phyloP scores from a whole-genome alignment of 2,329 filamentous ascomycete genomes.

The Aspergillus thermomutatus region DNA sequence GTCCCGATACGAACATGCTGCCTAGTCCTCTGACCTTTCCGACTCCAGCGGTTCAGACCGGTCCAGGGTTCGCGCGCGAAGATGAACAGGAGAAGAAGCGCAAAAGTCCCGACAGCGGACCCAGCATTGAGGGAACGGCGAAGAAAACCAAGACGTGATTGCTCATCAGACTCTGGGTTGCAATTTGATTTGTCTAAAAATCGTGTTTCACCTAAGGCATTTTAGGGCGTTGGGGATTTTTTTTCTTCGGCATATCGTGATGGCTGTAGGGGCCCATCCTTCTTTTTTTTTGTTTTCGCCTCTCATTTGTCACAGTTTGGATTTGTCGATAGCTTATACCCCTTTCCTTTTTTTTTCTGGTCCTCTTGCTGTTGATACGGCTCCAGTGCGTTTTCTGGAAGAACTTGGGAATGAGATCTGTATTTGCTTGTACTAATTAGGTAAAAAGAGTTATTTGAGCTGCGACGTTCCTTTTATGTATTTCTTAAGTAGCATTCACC shows the following conservation, averaged over 20 bases:
- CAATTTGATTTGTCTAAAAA: constrained; percentile 1
- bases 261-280: constrained; percentile 13
- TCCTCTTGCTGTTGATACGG: neutral
- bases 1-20: constrained; percentile 74
- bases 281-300: constrained; percentile 1
- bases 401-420: constrained; percentile 1
- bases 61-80: constrained; percentile 40
- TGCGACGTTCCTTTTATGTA: neutral
- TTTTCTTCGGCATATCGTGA: constrained; percentile 16
- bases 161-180: neutral
- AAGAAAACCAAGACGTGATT: constrained; percentile 40
- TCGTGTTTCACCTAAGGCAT: constrained; percentile 7
- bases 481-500: neutral
- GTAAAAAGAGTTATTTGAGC: neutral
- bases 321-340: constrained; percentile 12
- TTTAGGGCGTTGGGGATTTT: neutral
- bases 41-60: constrained; percentile 59
- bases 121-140: constrained; percentile 27
- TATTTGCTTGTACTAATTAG: neutral
- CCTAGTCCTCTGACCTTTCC: constrained; percentile 91
- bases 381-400: constrained; percentile 1
- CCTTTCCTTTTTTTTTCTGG: constrained; percentile 7
- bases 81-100: constrained; percentile 45
- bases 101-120: constrained; percentile 40
- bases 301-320: constrained; percentile 9